These are phyloP conservation scores for Pneumocystis carinii DNA, from an alignment of 1,139 yeast genomes.

Conservation along the genomic window DNA sequence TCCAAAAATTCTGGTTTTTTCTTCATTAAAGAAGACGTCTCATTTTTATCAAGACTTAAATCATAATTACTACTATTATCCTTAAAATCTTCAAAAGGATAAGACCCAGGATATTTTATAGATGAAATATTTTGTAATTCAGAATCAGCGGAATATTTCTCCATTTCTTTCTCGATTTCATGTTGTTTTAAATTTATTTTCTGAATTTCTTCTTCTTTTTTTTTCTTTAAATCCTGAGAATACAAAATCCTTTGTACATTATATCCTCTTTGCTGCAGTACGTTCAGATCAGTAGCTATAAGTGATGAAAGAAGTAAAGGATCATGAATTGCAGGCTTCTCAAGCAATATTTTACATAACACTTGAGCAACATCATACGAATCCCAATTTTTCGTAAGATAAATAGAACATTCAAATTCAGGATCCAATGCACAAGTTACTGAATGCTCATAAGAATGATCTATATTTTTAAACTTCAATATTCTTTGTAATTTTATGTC, in stretches of 20 bases:
- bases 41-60: background rate
- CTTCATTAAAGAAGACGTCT: background rate
- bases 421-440: conserved; percentile 12
- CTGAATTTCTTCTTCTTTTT: conserved; percentile 8
- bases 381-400: conserved; percentile 18
- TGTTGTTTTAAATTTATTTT: conserved; percentile 2
- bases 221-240: conserved; percentile 17
- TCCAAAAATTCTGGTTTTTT: background rate
- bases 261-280: conserved; percentile 27
- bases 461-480: conserved; percentile 4
- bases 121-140: background rate
- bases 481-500: conserved; percentile 6
- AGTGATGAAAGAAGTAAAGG: conserved; percentile 27
- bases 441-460: conserved; percentile 7
- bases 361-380: conserved; percentile 29
- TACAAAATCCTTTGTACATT: conserved; percentile 25
- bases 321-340: conserved; percentile 26
- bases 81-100: background rate
- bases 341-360: conserved; percentile 20
- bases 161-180: background rate
- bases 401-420: conserved; percentile 10
- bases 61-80: background rate
- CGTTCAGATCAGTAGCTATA: conserved; percentile 21
- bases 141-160: background rate
- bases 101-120: background rate